Evolutionary conservation across 2,329 filamentous ascomycete genomes (phyloP).

Genomic region (Alternaria tenuissima): DNA sequence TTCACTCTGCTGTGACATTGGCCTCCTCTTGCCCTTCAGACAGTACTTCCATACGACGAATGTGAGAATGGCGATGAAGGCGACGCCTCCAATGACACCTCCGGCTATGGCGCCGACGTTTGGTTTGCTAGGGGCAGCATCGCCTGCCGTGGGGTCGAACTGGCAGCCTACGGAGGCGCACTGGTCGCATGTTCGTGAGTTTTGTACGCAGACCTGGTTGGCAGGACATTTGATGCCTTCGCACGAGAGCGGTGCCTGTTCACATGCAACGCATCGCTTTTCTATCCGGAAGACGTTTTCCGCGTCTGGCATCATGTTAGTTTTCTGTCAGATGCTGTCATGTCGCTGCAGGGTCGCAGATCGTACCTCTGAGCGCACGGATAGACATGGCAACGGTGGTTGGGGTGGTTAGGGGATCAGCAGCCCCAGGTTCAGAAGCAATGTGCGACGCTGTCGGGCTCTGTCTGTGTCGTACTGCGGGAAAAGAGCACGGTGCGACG

Average conservation of each 20-base stretch:
- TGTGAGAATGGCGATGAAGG: conserved; percentile 74
- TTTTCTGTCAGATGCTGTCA: background rate
- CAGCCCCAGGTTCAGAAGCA: conserved; percentile 16
- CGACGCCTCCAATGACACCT: conserved; percentile 85
- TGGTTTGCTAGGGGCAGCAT: conserved; percentile 51
- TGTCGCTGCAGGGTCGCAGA: background rate
- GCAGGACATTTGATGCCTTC: conserved; percentile 61
- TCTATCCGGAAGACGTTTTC: conserved; percentile 57
- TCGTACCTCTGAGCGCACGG: conserved; percentile 27
- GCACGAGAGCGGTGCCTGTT: conserved; percentile 60
- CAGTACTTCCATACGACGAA: conserved; percentile 89
- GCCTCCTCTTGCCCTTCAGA: conserved; percentile 79
- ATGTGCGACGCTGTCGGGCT: conserved; percentile 12
- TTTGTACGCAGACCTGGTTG: conserved; percentile 67
- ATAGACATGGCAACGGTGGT: conserved; percentile 25
- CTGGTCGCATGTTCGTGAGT: conserved; percentile 64
- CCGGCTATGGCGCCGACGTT: conserved; percentile 88
- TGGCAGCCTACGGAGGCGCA: conserved; percentile 68
- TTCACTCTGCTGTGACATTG: conserved; percentile 60
- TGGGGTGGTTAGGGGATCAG: conserved; percentile 25
- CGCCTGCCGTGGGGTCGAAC: conserved; percentile 47
- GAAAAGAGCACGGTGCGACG: conserved; percentile 9
- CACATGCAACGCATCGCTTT: conserved; percentile 68
- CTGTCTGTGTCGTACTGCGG: conserved; percentile 1
- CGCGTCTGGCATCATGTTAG: conserved; percentile 39